These are phyloP conservation scores for Naganishia vaughanmartiniae DNA, from an alignment of 768 basidiomycete species.

Conservation along the genomic window DNA sequence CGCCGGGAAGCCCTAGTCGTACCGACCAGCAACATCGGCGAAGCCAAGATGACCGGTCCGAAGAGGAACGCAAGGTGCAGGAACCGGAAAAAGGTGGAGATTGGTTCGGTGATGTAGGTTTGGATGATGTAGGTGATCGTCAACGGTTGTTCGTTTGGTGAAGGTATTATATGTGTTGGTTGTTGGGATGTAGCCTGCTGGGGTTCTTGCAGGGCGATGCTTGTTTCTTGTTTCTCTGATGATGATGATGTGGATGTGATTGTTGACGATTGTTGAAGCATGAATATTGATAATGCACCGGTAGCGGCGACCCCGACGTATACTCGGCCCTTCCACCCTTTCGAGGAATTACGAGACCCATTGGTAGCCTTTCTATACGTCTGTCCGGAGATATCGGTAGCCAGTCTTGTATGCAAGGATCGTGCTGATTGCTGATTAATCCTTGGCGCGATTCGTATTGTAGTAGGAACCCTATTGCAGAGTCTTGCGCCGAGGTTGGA, in stretches of 20 bases:
- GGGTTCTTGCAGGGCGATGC: not conserved
- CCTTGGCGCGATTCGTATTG: not conserved
- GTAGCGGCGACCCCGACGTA: conserved; percentile 6
- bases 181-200: not conserved
- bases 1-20: not conserved
- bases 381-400: not conserved
- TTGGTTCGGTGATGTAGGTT: conserved; percentile 72
- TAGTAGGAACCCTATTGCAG: not conserved
- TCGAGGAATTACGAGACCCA: not conserved
- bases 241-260: no score
- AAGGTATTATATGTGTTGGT: conserved; percentile 44
- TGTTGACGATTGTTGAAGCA: not conserved
- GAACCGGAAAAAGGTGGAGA: conserved; percentile 79
- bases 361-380: not conserved
- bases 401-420: not conserved
- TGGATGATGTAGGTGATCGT: conserved; percentile 59
- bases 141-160: conserved; percentile 65
- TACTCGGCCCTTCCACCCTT: not conserved
- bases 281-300: conserved; percentile 8
- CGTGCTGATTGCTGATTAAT: not conserved
- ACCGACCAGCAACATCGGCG: conserved; percentile 72
- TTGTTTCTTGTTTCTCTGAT: not conserved
- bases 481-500: not conserved
- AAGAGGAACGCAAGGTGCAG: conserved; percentile 78
- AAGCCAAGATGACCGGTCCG: conserved; percentile 75